phyloP scores from a whole-genome alignment of 1,139 yeast genomes.

The Debaryomycetaceae sp. region DNA sequence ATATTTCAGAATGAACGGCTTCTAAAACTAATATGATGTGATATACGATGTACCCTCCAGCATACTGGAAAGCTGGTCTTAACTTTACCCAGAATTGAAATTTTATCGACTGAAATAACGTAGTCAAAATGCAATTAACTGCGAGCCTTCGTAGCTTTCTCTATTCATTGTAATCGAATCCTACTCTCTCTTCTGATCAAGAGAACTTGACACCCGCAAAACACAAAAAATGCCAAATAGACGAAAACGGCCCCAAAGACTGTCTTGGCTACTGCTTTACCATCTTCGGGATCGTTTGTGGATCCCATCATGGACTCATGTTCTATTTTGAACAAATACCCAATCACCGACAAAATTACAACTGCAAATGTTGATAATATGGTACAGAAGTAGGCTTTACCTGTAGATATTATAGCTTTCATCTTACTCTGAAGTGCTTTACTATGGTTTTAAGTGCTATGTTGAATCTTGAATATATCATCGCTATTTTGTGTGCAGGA shows the following conservation, averaged over 20 bases:
- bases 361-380: conserved; percentile 88
- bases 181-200: conserved; percentile 60
- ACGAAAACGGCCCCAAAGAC: conserved; percentile 87
- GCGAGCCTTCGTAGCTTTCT: background rate
- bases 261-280: conserved; percentile 89
- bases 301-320: conserved; percentile 95
- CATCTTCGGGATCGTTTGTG: conserved; percentile 85
- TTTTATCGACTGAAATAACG: background rate
- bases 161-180: conserved; percentile 33
- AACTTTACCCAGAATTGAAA: background rate
- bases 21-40: background rate
- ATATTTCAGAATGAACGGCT: background rate
- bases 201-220: conserved; percentile 83
- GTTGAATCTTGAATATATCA: background rate
- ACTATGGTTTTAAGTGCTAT: background rate
- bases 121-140: background rate
- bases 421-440: conserved; percentile 11
- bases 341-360: conserved; percentile 80
- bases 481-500: background rate
- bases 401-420: conserved; percentile 48
- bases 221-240: conserved; percentile 72
- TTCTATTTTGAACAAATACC: conserved; percentile 70
- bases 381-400: conserved; percentile 94
- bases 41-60: background rate
- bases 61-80: background rate